Evolutionary conservation across 2,329 filamentous ascomycete genomes (phyloP), one percentile per base, ranked within the genome.

Genomic region (Colletotrichum tropicale): DNA sequence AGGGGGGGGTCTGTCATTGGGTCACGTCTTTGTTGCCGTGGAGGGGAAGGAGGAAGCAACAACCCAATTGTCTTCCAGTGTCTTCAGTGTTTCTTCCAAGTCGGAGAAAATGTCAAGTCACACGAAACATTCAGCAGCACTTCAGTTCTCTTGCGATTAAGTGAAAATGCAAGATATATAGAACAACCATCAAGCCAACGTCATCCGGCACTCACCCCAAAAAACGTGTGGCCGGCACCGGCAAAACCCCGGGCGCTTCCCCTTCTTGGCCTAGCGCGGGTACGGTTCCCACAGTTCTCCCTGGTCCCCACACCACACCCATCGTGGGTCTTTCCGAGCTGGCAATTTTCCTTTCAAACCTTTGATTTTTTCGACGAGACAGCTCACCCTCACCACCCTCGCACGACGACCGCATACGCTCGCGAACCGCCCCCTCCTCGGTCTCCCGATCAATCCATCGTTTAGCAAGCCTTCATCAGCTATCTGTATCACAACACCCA

Each of bases 321-420:
- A 74, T 76, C 74, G 74, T 76, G 74, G 74, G 66, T 75, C 74
- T 32, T 66, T 71, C 75, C 72, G 65, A 78, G 75, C 76, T 78
- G 76, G 75, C 76, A 78, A 78, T 78, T 78, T 78, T 78, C 76
- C 76, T 76, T 74, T 77, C 75, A 75, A 73, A 74, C 76, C 76
- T 77, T 77, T 72, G 68, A 75, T 77, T 78, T 78, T 78, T 78
- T 78, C 76, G 72, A 77, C 76, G 70, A 72, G 69, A 68, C 74
- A 77, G 76, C 76, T 77, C 74, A 73, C 65, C 69, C 72, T 77
- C 75, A 75, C 75, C 75, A 71, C 58, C 68, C 66, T 71, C 76
- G 65, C 74, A 76, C 76, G 43, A 74, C 76, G 66, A 76, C 61
- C 55, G 60, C 74, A 64, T 56, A 73, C 64, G 56, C 76, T 66